Evolutionary conservation across 192 early-diverging fungal genomes (phyloP), one percentile per base, ranked within the genome.

Genomic region (Spizellomyces sp.): DNA sequence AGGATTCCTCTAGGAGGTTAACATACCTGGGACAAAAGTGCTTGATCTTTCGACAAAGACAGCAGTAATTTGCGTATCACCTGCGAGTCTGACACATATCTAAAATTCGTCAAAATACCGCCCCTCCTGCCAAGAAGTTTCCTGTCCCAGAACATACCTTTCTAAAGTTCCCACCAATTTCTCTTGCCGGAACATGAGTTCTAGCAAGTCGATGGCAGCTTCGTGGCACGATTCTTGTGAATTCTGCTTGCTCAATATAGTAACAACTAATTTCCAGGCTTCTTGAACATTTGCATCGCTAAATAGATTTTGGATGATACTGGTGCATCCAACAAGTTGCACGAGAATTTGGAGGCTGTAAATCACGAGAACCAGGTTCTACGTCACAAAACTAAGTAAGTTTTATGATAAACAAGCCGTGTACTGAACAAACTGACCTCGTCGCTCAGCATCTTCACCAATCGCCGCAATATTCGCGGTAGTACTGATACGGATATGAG

Each of bases 401-500:
- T 56, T n/a, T 56, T 56, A n/a, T 22, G 52, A 14, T 54, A 54
- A 1, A n/a, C 15, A 3, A 54, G 52, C 52, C 52, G 52, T n/a
- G n/a, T n/a, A n/a, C n/a, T n/a, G n/a, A n/a, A n/a, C n/a, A 36
- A 36, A 5, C 61, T 6, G 6, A 62, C 61, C 42, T 43, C 15
- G 15, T 62, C 61, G 61, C 61, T 62, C 36, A 62, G 61, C 15
- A 62, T 62, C 36, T 62, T n/a, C 15, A 62, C 41, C 19, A 62
- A 36, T n/a, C 21, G 19, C 21, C 61, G n/a, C 21, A 36, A 36
- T 36, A 62, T 43, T 6, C 42, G 61, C 9, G 61, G 41, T n/a
- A 62, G 21, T 15, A 22, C 36, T 19, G 61, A 36, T n/a, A 36
- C 42, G 19, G 61, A 19, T 5, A 15, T 5, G 19, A 62, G 41